Evolutionary conservation across 1,284 basidiomycete species (phyloP).

Genomic region (Irpex sp.): DNA sequence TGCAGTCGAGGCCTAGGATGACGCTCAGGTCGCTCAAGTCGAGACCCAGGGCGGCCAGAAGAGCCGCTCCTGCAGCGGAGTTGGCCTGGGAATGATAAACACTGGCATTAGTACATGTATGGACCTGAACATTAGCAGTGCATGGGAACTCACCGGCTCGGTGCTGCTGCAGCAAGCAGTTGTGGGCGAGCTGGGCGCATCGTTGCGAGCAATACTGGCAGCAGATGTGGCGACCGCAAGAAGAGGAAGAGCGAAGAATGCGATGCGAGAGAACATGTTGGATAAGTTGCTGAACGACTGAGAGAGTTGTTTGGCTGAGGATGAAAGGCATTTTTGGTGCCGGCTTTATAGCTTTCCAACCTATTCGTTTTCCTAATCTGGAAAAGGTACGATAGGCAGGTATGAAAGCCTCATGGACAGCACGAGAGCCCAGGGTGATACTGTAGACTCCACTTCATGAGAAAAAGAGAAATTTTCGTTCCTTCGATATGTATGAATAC

Average conservation of each 20-base stretch:
- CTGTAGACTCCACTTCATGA: background rate
- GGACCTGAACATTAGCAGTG: background rate
- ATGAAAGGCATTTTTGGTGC: background rate
- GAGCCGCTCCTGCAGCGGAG: background rate
- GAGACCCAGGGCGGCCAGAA: slow-evolving; percentile 1
- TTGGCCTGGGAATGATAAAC: background rate
- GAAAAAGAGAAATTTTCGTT: background rate
- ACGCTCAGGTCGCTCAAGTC: slow-evolving; percentile 1
- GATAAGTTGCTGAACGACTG: background rate
- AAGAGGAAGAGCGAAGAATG: slow-evolving; percentile 7
- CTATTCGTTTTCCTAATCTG: background rate
- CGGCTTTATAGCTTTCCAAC: background rate
- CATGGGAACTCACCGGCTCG: background rate
- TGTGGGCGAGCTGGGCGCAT: too few species aligned
- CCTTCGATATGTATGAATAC: background rate
- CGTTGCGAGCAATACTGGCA: background rate
- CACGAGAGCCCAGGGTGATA: background rate
- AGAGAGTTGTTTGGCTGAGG: slow-evolving; percentile 5
- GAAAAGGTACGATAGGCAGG: background rate
- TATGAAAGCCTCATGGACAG: background rate
- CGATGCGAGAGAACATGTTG: slow-evolving; percentile 13
- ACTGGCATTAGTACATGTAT: background rate
- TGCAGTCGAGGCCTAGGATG: slow-evolving; percentile 8
- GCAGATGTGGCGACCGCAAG: slow-evolving; percentile 13
- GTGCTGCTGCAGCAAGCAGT: slow-evolving; percentile 7